Evolutionary conservation across 768 basidiomycete species (phyloP), one percentile per base, ranked within the genome.

Genomic region (Albatrellus ellisii): DNA sequence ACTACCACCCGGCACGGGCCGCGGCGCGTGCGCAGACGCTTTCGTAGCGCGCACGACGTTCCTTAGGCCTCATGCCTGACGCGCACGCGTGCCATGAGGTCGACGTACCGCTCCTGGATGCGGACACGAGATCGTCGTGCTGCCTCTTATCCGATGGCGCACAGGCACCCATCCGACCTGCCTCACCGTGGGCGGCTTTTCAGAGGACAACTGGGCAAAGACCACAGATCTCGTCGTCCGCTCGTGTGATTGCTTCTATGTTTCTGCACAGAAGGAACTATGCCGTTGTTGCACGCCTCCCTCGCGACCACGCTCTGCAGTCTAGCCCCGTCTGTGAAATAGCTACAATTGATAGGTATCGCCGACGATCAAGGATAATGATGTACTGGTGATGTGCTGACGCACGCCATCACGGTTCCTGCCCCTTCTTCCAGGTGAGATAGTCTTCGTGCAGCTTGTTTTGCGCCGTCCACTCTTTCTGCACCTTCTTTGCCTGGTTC

Each of bases 21-120:
- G 72, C n/a, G 89, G 91, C 24, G 91, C 95, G 10, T 95, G 91
- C 57, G 85, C 88, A 5, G 79, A 78, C 38, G 79, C 81, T 1
- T 95, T 75, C 58, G 42, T 77, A 11, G 66, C 66, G 38, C 59
- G 57, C 33, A 54, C 64, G 48, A 73, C 80, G 0, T 40, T 87
- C 4, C 52, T 89, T n/a, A 86, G 94, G 1, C 61, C 66, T n/a
- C 72, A 92, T 45, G 89, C n/a, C n/a, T n/a, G n/a, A n/a, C n/a
- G n/a, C n/a, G n/a, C n/a, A n/a, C n/a, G n/a, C n/a, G n/a, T n/a
- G n/a, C n/a, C n/a, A n/a, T n/a, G n/a, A n/a, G n/a, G n/a, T n/a
- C n/a, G n/a, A n/a, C n/a, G n/a, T n/a, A n/a, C n/a, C n/a, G n/a
- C n/a, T n/a, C n/a, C n/a, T n/a, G n/a, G n/a, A n/a, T n/a, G n/a